Conservation (phyloP, 768 basidiomycete genomes). For the Macrocybe gigantea region DNA sequence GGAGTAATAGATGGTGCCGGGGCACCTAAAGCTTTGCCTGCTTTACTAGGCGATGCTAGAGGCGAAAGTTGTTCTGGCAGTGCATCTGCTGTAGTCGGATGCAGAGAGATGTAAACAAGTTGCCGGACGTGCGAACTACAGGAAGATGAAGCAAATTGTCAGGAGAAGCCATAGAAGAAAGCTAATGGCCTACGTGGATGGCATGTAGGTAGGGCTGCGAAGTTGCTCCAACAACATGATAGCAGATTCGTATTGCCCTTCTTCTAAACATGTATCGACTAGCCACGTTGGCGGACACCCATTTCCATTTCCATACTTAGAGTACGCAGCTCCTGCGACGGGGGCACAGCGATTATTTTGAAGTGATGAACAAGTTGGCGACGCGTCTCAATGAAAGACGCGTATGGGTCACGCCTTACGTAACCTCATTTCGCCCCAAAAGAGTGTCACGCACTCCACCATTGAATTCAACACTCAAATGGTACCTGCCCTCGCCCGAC, state of each 20-base stretch:
- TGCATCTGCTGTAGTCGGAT: slow-evolving; percentile 15
- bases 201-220: slow-evolving; percentile 49
- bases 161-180: not conserved
- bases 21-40: slow-evolving; percentile 27
- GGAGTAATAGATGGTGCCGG: slow-evolving; percentile 12
- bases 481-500: too few species aligned
- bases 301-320: slow-evolving; percentile 23
- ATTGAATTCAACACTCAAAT: too few species aligned
- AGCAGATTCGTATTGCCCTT: slow-evolving; percentile 68
- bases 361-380: too few species aligned
- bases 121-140: slow-evolving; percentile 60
- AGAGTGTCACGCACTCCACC: too few species aligned
- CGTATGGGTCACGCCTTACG: too few species aligned
- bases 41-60: slow-evolving; percentile 42
- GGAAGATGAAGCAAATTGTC: slow-evolving; percentile 1
- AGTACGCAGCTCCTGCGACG: too few species aligned
- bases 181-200: slow-evolving; percentile 44
- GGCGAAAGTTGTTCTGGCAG: too few species aligned
- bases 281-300: slow-evolving; percentile 42
- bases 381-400: too few species aligned
- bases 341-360: too few species aligned
- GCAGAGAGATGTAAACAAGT: slow-evolving; percentile 65
- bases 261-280: slow-evolving; percentile 72
- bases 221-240: slow-evolving; percentile 59
- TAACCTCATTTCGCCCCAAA: too few species aligned